Evolutionary conservation across 495 filamentous ascomycete species (phyloP), one percentile per base, ranked within the genome.

Genomic region (Hypoxylon subgilvum): DNA sequence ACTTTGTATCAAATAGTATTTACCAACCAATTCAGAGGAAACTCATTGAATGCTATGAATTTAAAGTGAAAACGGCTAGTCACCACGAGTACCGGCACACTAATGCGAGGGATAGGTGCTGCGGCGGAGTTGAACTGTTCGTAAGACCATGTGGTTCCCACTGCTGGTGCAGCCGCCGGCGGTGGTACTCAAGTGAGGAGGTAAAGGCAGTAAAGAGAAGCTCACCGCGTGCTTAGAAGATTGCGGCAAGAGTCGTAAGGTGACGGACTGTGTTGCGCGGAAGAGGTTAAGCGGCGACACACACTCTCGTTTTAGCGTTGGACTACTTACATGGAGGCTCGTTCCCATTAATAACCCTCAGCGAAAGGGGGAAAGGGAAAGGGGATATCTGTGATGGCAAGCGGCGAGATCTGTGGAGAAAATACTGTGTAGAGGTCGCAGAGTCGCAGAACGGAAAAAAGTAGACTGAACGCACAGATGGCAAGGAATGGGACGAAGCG

Each of bases 121-220:
- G 60, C 53, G 48, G 53, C 52, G 48, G 42, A 57, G 47, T 45
- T 48, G 22, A 32, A 47, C 31, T 28, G 22, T 57, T 57, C 48
- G 60, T 63, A 57, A 43, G 52, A 63, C 48, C 52, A 57, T 57
- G 53, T 58, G 53, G 44, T 48, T 51, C 43, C 52, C 36, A 52
- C 22, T 44, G 38, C 48, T 63, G 30, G 50, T 57, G 52, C 60
- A 53, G 60, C 36, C 57, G 31, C 47, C 52, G 48, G 60, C 60
- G 58, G 60, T 58, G 47, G 35, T 63, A 56, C 52, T 46, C 58
- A 41, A 46, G 27, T n/a, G 48, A 35, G 35, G 28, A 45, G 38
- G 34, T 31, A 28, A 52, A 3, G 7, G 34, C 12, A 27, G 21
- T 17, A 54, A 41, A 4, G 41, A 52, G 28, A 8, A 46, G 35